These are phyloP conservation scores for Botryotinia globosa DNA, from an alignment of 2,329 filamentous ascomycete genomes.

Conservation along the genomic window DNA sequence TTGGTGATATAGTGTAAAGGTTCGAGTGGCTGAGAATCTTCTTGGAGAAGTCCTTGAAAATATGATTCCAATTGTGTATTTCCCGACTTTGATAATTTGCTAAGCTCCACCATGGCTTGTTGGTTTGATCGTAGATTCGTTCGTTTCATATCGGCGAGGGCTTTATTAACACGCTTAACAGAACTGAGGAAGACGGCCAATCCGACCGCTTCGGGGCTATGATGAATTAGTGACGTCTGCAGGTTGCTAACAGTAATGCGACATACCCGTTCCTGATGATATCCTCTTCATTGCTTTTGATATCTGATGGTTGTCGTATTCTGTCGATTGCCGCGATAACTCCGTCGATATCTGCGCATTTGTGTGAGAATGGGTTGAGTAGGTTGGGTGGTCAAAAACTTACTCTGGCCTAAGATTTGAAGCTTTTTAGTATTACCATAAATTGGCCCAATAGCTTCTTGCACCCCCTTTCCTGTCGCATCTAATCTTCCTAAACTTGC, in stretches of 20 bases:
- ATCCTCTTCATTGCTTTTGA: slow-evolving; percentile 85
- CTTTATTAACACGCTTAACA: slow-evolving; percentile 81
- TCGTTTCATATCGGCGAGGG: slow-evolving; percentile 77
- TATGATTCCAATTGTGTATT: slow-evolving; percentile 80
- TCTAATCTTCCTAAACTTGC: slow-evolving; percentile 81
- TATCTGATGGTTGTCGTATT: slow-evolving; percentile 85
- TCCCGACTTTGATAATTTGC: slow-evolving; percentile 72
- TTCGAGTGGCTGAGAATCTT: slow-evolving; percentile 78
- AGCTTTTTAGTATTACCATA: slow-evolving; percentile 88
- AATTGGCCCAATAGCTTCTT: slow-evolving; percentile 87
- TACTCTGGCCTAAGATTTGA: slow-evolving; percentile 81
- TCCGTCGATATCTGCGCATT: slow-evolving; percentile 69
- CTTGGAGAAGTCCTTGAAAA: slow-evolving; percentile 74
- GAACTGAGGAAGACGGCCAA: slow-evolving; percentile 83
- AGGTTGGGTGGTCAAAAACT: slow-evolving; percentile 32
- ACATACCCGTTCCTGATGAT: slow-evolving; percentile 73
- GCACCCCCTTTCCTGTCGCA: slow-evolving; percentile 82
- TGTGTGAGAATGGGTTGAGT: not conserved
- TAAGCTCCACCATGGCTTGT: slow-evolving; percentile 78
- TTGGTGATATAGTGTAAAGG: slow-evolving; percentile 93
- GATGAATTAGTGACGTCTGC: slow-evolving; percentile 24
- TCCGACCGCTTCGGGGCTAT: slow-evolving; percentile 73
- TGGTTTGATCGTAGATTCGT: slow-evolving; percentile 94
- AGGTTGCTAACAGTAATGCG: not conserved
- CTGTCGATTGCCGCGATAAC: slow-evolving; percentile 84